Percentiles rank a stretch among this genome's conserved stretches.
These are phyloP conservation scores for Nakaseomyces glabratus DNA, from an alignment of 1,139 yeast genomes.

Conservation along the genomic window DNA sequence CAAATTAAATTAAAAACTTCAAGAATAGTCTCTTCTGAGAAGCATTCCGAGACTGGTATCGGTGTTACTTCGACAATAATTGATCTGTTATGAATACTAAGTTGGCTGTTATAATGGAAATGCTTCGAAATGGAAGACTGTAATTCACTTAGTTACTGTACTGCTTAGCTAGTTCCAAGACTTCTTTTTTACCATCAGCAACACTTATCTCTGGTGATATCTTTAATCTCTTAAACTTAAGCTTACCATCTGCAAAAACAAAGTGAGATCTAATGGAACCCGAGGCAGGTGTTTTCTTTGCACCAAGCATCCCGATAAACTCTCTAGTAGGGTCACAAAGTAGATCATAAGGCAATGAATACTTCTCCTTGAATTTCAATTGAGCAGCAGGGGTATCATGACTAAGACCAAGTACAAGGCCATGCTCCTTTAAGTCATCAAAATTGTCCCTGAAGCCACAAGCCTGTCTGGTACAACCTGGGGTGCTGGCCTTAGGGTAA, in stretches of 20 bases:
- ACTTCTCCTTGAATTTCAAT: constrained; percentile 63
- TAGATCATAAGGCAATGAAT: constrained; percentile 60
- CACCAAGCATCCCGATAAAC: constrained; percentile 69
- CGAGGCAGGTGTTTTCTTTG: constrained; percentile 50
- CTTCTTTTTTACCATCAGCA: constrained; percentile 49
- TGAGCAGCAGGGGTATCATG: constrained; percentile 72
- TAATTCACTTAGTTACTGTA: too few relatives aligned
- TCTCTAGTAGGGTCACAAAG: constrained; percentile 67
- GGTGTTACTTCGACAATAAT: too few relatives aligned
- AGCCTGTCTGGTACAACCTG: constrained; percentile 93
- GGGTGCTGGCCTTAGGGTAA: constrained; percentile 89
- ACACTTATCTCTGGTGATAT: constrained; percentile 76
- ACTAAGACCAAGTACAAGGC: constrained; percentile 58
- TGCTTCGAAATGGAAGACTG: too few relatives aligned
- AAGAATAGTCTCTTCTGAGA: too few relatives aligned
- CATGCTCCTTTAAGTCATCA: constrained; percentile 43
- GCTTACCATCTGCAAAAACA: constrained; percentile 72
- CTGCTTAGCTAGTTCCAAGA: constrained; percentile 29
- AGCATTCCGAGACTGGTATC: too few relatives aligned
- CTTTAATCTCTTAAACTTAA: constrained; percentile 53
- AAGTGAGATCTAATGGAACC: constrained; percentile 86
- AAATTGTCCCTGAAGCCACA: constrained; percentile 72
- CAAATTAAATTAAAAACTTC: too few relatives aligned
- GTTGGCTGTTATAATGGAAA: too few relatives aligned
- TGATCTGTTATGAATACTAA: too few relatives aligned